phyloP scores from a whole-genome alignment of 805 yeast genomes.

The Starmerella roubikii region DNA sequence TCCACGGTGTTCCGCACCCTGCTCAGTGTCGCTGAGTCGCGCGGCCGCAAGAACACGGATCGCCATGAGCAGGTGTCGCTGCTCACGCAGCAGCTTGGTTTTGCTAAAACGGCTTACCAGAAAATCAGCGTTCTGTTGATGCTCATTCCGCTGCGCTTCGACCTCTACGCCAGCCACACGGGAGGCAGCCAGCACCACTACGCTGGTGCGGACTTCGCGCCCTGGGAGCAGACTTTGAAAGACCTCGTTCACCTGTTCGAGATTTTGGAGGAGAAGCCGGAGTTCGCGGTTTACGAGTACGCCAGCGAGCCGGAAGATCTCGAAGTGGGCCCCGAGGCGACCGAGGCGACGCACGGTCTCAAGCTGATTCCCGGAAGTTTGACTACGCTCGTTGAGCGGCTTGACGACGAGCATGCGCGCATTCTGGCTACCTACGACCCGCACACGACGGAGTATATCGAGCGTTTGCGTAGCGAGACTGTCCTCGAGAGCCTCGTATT shows the following conservation, averaged over 20 bases:
- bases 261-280: conserved; percentile 49
- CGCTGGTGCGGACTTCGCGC: conserved; percentile 15
- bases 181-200: conserved; percentile 30
- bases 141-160: conserved; percentile 80
- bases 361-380: conserved; percentile 71
- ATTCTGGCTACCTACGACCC: conserved; percentile 85
- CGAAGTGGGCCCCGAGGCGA: conserved; percentile 48
- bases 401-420: conserved; percentile 85
- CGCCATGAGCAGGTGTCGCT: conserved; percentile 58
- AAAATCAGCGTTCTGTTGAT: conserved; percentile 61
- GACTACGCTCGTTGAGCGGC: conserved; percentile 75
- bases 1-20: conserved; percentile 56
- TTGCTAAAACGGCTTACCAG: conserved; percentile 55
- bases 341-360: conserved; percentile 44
- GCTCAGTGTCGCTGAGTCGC: conserved; percentile 63
- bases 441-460: conserved; percentile 85
- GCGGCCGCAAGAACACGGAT: conserved; percentile 94
- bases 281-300: conserved; percentile 61
- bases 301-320: conserved; percentile 70
- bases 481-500: conserved; percentile 60
- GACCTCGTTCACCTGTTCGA: conserved; percentile 52
- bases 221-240: conserved; percentile 55
- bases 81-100: conserved; percentile 45
- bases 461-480: conserved; percentile 78
- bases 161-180: conserved; percentile 57